Percentiles rank a stretch among this genome's conserved stretches.
Evolutionary conservation across 495 filamentous ascomycete genomes (phyloP).

Genomic region (Astrocystis sublimbata): DNA sequence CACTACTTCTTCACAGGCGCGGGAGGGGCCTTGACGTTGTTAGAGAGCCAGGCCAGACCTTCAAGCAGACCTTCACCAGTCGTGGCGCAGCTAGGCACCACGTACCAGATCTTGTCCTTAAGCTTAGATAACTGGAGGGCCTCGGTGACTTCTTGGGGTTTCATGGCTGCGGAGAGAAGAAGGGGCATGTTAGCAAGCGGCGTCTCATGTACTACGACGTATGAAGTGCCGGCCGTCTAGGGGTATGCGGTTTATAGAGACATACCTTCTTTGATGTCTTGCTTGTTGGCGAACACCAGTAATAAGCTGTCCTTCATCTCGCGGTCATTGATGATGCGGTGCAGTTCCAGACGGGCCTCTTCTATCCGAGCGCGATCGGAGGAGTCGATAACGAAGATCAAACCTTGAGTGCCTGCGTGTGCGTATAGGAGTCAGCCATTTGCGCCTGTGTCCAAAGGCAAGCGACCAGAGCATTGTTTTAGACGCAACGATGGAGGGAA

Average conservation of each 20-base stretch:
- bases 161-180: slow-evolving; percentile 63
- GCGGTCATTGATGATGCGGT: slow-evolving; percentile 93
- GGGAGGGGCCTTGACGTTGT: slow-evolving; percentile 82
- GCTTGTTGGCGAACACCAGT: slow-evolving; percentile 97
- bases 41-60: slow-evolving; percentile 89
- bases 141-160: slow-evolving; percentile 82
- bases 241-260: too few relatives aligned
- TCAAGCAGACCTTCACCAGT: slow-evolving; percentile 93
- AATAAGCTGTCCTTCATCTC: slow-evolving; percentile 98
- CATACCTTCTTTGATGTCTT: slow-evolving; percentile 85
- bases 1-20: slow-evolving; percentile 52
- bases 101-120: slow-evolving; percentile 93
- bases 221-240: neutral
- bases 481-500: neutral
- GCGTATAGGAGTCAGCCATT: neutral
- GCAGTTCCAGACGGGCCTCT: slow-evolving; percentile 85
- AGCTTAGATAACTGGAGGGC: slow-evolving; percentile 79
- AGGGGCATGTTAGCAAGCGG: slow-evolving; percentile 4
- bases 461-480: neutral
- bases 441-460: neutral
- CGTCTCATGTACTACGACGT: too few relatives aligned
- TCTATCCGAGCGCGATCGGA: slow-evolving; percentile 83
- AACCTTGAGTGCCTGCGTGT: slow-evolving; percentile 78
- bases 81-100: slow-evolving; percentile 92
- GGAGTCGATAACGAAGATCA: slow-evolving; percentile 97